Evolutionary conservation across 169 alveolate species (phyloP).

Genomic region (Plasmodium falciparum): DNA sequence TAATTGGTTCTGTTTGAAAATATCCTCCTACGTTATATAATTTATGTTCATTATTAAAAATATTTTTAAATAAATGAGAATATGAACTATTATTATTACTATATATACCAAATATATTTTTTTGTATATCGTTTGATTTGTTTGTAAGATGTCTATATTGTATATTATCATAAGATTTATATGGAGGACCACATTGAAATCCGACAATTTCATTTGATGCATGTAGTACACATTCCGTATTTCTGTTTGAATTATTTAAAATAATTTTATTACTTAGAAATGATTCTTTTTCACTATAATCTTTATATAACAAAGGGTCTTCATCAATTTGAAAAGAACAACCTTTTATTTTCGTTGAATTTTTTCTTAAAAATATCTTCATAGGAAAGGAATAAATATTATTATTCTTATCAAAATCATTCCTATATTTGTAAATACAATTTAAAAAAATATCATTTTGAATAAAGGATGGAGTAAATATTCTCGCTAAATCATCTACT

Average conservation of each 20-base stretch:
- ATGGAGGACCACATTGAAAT: constrained; percentile 73
- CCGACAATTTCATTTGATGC: constrained; percentile 66
- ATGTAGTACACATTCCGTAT: constrained; percentile 19
- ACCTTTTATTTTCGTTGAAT: constrained; percentile 39
- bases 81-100: background rate
- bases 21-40: background rate
- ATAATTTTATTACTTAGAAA: constrained; percentile 28
- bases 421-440: constrained; percentile 10
- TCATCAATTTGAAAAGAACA: constrained; percentile 64
- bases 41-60: too few species aligned
- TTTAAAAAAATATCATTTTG: constrained; percentile 33
- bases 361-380: constrained; percentile 47
- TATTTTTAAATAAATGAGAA: too few species aligned
- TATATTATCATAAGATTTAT: background rate
- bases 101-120: background rate
- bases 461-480: constrained; percentile 23
- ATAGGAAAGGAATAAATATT: constrained; percentile 16
- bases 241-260: constrained; percentile 16
- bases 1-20: constrained; percentile 38
- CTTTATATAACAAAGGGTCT: constrained; percentile 8
- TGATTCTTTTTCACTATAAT: constrained; percentile 48
- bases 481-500: constrained; percentile 33
- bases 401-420: background rate
- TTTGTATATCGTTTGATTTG: background rate
- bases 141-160: background rate